These are phyloP conservation scores for Claviceps africana DNA, from an alignment of 2,329 filamentous ascomycete genomes.

Conservation along the genomic window DNA sequence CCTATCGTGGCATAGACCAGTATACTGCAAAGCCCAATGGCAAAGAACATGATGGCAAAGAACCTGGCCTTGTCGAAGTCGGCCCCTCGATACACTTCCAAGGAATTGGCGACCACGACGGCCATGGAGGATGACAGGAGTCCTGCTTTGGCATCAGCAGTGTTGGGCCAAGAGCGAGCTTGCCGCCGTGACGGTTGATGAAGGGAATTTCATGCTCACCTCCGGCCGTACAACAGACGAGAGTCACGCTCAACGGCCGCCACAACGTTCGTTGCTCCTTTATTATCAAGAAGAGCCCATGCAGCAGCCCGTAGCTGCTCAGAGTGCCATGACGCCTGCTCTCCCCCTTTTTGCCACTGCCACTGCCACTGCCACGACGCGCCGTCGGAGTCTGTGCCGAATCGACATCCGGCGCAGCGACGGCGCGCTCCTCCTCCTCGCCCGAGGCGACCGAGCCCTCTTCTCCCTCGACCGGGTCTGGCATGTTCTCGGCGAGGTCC, in stretches of 20 bases:
- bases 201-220: too few species aligned
- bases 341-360: too few species aligned
- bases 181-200: too few species aligned
- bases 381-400: slow-evolving; percentile 4
- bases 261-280: slow-evolving; percentile 18
- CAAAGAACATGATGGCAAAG: slow-evolving; percentile 42
- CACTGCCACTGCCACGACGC: too few species aligned
- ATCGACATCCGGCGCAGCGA: slow-evolving; percentile 7
- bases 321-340: neutral
- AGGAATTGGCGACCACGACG: slow-evolving; percentile 24
- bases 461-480: neutral
- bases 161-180: neutral
- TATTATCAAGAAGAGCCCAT: slow-evolving; percentile 16
- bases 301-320: slow-evolving; percentile 13
- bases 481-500: slow-evolving; percentile 18
- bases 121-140: slow-evolving; percentile 25
- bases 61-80: slow-evolving; percentile 28
- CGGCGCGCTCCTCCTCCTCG: slow-evolving; percentile 2
- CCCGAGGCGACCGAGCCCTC: slow-evolving; percentile 6
- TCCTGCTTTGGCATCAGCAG: slow-evolving; percentile 12
- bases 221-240: slow-evolving; percentile 13
- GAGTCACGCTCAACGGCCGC: slow-evolving; percentile 9
- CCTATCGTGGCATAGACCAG: slow-evolving; percentile 27
- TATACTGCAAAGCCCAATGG: slow-evolving; percentile 32
- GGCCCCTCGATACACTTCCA: slow-evolving; percentile 21